phyloP scores from a whole-genome alignment of 1,284 basidiomycete species.

The Ustilago shanxiensis region DNA sequence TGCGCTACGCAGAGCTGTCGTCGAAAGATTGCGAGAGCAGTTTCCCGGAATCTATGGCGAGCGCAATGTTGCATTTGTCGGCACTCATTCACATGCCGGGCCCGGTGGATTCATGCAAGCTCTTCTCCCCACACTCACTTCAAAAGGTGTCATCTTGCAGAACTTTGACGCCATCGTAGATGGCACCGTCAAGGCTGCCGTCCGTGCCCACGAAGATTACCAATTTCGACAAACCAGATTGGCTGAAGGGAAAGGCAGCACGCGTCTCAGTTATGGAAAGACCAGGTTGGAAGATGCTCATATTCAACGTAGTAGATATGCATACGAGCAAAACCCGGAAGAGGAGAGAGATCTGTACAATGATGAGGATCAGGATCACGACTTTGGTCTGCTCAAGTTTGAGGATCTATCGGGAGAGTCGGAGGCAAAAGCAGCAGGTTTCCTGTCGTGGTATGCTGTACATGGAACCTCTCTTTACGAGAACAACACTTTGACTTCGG shows the following conservation, averaged over 20 bases:
- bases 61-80: slow-evolving; percentile 80
- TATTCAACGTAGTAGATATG: slow-evolving; percentile 73
- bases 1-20: slow-evolving; percentile 79
- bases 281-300: slow-evolving; percentile 78
- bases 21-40: slow-evolving; percentile 74
- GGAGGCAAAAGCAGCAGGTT: slow-evolving; percentile 34
- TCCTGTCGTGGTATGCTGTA: slow-evolving; percentile 78
- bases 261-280: slow-evolving; percentile 74
- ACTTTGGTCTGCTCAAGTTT: slow-evolving; percentile 60
- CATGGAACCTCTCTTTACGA: slow-evolving; percentile 74
- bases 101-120: slow-evolving; percentile 82
- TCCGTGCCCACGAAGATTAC: slow-evolving; percentile 78
- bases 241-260: slow-evolving; percentile 10
- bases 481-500: slow-evolving; percentile 63
- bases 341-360: slow-evolving; percentile 57
- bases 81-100: slow-evolving; percentile 83
- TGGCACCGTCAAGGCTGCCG: slow-evolving; percentile 79
- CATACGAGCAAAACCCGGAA: slow-evolving; percentile 60
- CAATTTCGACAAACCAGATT: slow-evolving; percentile 11
- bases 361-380: slow-evolving; percentile 60
- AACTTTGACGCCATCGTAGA: slow-evolving; percentile 78
- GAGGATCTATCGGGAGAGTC: slow-evolving; percentile 26
- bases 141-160: slow-evolving; percentile 78
- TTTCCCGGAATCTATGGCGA: slow-evolving; percentile 79
- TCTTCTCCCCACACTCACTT: slow-evolving; percentile 81